Evolutionary conservation across 768 basidiomycete genomes (phyloP), one percentile per base, ranked within the genome.

Genomic region (Cantharellus cinnabarinus): DNA sequence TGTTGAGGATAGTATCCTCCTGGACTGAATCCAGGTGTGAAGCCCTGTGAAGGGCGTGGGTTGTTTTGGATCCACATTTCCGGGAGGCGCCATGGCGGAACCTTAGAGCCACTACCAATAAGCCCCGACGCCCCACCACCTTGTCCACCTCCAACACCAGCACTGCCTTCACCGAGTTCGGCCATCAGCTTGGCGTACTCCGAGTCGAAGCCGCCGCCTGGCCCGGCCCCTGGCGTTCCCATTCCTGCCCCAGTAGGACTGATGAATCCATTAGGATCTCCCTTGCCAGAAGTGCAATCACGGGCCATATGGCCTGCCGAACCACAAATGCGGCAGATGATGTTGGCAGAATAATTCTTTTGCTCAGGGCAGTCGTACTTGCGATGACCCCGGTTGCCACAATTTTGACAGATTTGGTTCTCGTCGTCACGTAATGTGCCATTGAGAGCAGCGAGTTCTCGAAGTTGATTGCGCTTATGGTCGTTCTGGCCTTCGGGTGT

Each of bases 301-400:
- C 93, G 83, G 56, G 93, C 94, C 94, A 99, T 97, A 73, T 98
- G 94, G 42, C 95, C 94, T 44, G 91, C 90, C 67, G 89, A 93
- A 62, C 94, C 94, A 70, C 95, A 99, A 67, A 93, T 81, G 67
- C 90, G 91, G 77, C 95, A 99, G 68, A 97, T 94, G 75, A 99
- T 93, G 75, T 94, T 94, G 74, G 95, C 95, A 65, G 89, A 93
- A 74, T 91, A 98, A 74, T 95, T 95, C 70, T 87, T 83, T 71
- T 95, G 89, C 73, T 97, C 89, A 15, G 93, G 91, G 70, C 95
- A 99, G 71, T 98, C 95, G 74, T 90, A 98, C 80, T 97, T 93
- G 72, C 94, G 85, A 68, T 97, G 93, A 61, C 91, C 91, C 63
- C 90, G 79, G 58, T 83, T 83, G 67, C 87, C 89, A 69, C 88